Evolutionary conservation across 352 stramenopile genomes (phyloP).

Genomic region (Globisporangium splendens): DNA sequence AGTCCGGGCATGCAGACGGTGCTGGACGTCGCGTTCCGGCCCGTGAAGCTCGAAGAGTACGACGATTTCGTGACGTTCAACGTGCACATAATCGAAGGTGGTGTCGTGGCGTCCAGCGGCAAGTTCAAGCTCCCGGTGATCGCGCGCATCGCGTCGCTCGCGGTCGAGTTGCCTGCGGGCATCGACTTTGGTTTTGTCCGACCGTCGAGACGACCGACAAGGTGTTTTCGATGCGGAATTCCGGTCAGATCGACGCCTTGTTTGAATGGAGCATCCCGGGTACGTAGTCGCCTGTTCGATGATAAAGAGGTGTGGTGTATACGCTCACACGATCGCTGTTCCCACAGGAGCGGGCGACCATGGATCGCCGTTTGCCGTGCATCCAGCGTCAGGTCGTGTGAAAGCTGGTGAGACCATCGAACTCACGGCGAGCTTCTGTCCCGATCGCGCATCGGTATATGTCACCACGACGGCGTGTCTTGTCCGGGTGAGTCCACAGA

Average conservation of each 20-base stretch:
- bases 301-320: too few relatives aligned
- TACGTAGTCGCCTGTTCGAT: background rate
- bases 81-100: slow-evolving; percentile 80
- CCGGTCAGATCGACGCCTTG: slow-evolving; percentile 76
- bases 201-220: slow-evolving; percentile 76
- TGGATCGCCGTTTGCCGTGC: slow-evolving; percentile 73
- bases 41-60: slow-evolving; percentile 87
- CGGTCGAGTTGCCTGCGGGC: slow-evolving; percentile 48
- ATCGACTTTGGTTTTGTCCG: slow-evolving; percentile 91
- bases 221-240: slow-evolving; percentile 81
- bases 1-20: slow-evolving; percentile 83
- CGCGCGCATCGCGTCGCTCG: slow-evolving; percentile 75
- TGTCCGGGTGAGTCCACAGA: slow-evolving; percentile 41
- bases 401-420: slow-evolving; percentile 55
- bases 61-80: slow-evolving; percentile 91
- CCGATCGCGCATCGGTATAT: slow-evolving; percentile 77
- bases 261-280: slow-evolving; percentile 86
- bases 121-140: slow-evolving; percentile 86
- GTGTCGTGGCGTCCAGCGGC: slow-evolving; percentile 57
- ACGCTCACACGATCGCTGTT: background rate
- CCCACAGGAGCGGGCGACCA: slow-evolving; percentile 44
- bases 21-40: slow-evolving; percentile 89
- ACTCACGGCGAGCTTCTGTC: slow-evolving; percentile 73
- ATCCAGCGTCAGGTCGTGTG: slow-evolving; percentile 64
- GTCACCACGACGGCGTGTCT: slow-evolving; percentile 71